Evolutionary conservation across 495 filamentous ascomycete genomes (phyloP), one percentile per base, ranked within the genome.

Genomic region (Pseudevernia furfuracea): DNA sequence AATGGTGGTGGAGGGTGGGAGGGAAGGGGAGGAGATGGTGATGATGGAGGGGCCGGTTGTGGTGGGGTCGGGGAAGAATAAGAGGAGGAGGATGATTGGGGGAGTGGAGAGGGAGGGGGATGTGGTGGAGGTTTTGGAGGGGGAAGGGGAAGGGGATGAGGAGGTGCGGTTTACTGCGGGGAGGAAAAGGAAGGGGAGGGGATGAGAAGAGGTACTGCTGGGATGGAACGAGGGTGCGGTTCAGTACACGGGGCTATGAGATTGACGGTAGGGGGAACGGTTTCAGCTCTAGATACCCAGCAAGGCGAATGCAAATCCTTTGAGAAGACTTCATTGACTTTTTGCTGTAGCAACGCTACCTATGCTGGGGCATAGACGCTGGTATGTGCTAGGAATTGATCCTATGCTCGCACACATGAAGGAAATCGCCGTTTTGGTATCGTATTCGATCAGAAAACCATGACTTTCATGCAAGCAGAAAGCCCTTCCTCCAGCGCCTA

Each of bases 21-120:
- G 63, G 56, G 32, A 58, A n/a, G n/a, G n/a, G n/a, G 64, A 11
- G 60, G n/a, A 15, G 67, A 62, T 19, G 68, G 58, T 21, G 71
- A 66, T 65, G 38, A 62, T 60, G 14, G 32, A 38, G 36, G 36
- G 28, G 30, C 39, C 5, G n/a, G 25, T 14, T n/a, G 14, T 17
- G 10, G 11, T 2, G 21, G 53, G 3, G 38, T 28, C 19, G 21
- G n/a, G 21, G 30, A 32, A 23, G 48, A 56, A n/a, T 46, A 34
- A 6, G 52, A 34, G 30, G 52, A 55, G 14, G 52, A 34, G 2
- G 52, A 44, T 44, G 15, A 21, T 30, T 53, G 39, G 67, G 63
- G 52, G 62, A 5, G 66, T 61, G 9, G 70, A 64, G 21, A 59
- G 49, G 36, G 56, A 64, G 15, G 60, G 19, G 15, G 70, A 62